phyloP scores from a whole-genome alignment of 2,329 filamentous ascomycete genomes.

The Neurospora sp. region DNA sequence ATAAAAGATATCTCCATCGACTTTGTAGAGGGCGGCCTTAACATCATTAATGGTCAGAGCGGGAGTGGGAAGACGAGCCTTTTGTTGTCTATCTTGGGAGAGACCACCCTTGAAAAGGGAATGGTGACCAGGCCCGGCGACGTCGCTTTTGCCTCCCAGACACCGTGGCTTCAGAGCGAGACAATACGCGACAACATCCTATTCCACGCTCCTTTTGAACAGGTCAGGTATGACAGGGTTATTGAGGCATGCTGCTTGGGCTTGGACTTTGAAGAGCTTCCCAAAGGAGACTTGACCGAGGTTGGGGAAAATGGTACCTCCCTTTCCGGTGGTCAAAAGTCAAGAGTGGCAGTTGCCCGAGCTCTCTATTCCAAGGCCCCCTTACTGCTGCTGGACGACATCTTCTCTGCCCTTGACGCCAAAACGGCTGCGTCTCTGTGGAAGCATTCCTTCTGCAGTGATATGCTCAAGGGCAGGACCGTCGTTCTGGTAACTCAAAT shows the following conservation, averaged over 20 bases:
- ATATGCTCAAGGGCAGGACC: conserved; percentile 43
- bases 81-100: conserved; percentile 42
- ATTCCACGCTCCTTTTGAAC: conserved; percentile 9
- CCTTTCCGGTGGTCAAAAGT: conserved; percentile 15
- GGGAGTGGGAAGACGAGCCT: conserved; percentile 49
- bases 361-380: conserved; percentile 47
- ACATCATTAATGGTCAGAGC: conserved; percentile 43
- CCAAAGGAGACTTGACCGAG: conserved; percentile 15
- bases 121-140: conserved; percentile 29
- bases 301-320: conserved; percentile 17
- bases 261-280: conserved; percentile 16
- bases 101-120: conserved; percentile 40
- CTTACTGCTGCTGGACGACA: conserved; percentile 46
- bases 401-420: conserved; percentile 49
- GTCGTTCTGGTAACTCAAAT: conserved; percentile 48
- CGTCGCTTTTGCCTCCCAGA: conserved; percentile 28
- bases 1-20: conserved; percentile 38
- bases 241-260: conserved; percentile 17
- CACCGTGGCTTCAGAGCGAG: conserved; percentile 28
- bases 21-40: conserved; percentile 44
- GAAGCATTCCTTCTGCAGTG: conserved; percentile 46
- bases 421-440: conserved; percentile 47
- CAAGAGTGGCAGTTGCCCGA: conserved; percentile 36
- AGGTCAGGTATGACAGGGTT: conserved; percentile 23
- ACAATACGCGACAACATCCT: conserved; percentile 23